Evolutionary conservation across 306 rosid species (phyloP).

Genomic region (Potentilla sterilis): DNA sequence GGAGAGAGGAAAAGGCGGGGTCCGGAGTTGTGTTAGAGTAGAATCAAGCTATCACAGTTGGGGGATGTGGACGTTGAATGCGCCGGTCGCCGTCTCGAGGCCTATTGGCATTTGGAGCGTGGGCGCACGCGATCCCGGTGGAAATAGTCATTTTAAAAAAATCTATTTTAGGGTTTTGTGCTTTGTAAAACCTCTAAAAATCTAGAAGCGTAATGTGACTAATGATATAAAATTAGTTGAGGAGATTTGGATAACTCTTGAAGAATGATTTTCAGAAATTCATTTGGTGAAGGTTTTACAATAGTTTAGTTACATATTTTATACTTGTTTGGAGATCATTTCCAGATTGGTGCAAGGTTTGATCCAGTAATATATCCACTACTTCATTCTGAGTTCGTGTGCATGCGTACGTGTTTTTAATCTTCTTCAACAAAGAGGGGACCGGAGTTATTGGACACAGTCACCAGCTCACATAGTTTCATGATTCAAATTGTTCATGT

Average conservation of each 20-base stretch:
- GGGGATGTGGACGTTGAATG: neutral
- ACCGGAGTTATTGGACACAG: no score
- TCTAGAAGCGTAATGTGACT: neutral
- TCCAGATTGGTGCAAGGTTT: neutral
- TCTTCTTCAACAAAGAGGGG: neutral
- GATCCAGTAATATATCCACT: neutral
- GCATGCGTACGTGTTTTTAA: no score
- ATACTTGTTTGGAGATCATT: neutral
- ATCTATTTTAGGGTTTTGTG: neutral
- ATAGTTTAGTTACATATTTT: neutral
- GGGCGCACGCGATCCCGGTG: neutral
- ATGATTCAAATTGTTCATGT: no score
- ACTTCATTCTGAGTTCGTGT: neutral
- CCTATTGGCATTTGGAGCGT: neutral
- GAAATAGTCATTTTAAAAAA: no score
- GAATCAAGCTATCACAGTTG: neutral
- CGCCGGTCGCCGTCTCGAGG: neutral
- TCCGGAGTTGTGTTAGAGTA: neutral
- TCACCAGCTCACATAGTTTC: neutral
- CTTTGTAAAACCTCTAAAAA: neutral
- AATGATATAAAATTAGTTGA: neutral
- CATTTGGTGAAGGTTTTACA: neutral
- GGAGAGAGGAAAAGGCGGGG: neutral
- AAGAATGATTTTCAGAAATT: neutral
- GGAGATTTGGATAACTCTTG: neutral